These are phyloP conservation scores for Emergomyces orientalis DNA, from an alignment of 2,329 filamentous ascomycete species.

Conservation along the genomic window DNA sequence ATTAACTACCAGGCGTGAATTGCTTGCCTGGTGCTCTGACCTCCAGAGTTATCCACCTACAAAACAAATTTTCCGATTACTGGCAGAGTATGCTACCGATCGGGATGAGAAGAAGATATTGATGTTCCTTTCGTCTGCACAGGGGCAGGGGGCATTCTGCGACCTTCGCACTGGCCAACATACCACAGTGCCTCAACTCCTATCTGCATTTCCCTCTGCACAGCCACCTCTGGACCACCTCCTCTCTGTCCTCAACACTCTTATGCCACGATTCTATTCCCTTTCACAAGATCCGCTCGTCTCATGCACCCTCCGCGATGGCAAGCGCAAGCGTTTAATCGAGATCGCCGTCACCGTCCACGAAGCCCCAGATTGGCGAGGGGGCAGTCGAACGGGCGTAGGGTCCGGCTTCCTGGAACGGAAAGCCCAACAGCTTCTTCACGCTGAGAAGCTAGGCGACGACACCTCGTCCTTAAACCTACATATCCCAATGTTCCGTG, in stretches of 20 bases:
- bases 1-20: slow-evolving; percentile 78
- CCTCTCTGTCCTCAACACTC: slow-evolving; percentile 67
- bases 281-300: slow-evolving; percentile 92
- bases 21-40: slow-evolving; percentile 94
- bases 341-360: slow-evolving; percentile 97
- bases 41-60: slow-evolving; percentile 87
- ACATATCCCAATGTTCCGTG: slow-evolving; percentile 93
- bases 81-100: slow-evolving; percentile 75
- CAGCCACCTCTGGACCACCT: slow-evolving; percentile 78
- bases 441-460: slow-evolving; percentile 53
- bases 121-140: slow-evolving; percentile 72
- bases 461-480: slow-evolving; percentile 49
- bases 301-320: slow-evolving; percentile 58
- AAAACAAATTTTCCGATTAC: slow-evolving; percentile 71
- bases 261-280: slow-evolving; percentile 98
- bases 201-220: slow-evolving; percentile 84
- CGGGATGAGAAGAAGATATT: slow-evolving; percentile 83
- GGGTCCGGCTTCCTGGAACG: slow-evolving; percentile 91
- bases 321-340: slow-evolving; percentile 66
- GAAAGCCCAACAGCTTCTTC: slow-evolving; percentile 63
- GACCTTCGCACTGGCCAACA: slow-evolving; percentile 86
- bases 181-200: slow-evolving; percentile 73
- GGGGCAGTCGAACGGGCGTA: slow-evolving; percentile 66
- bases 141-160: slow-evolving; percentile 88
- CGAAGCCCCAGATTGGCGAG: slow-evolving; percentile 70